phyloP scores from a whole-genome alignment of 345 rosid genomes.

The Populus davidiana region DNA sequence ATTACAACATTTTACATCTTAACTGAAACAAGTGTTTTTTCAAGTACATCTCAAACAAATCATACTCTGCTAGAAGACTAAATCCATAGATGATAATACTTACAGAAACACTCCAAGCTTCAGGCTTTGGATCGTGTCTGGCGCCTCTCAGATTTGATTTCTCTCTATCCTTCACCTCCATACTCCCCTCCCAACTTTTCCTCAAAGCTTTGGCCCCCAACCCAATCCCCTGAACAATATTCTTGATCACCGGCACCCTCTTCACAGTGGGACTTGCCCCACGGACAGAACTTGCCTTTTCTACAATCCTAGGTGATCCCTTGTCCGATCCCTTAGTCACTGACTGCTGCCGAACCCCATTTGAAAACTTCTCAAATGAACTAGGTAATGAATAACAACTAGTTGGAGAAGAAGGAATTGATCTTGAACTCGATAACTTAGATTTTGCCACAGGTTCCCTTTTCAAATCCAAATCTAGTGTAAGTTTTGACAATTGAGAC shows the following conservation, averaged over 20 bases:
- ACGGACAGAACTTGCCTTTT: slow-evolving; percentile 49
- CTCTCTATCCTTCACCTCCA: slow-evolving; percentile 59
- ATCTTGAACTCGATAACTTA: slow-evolving; percentile 63
- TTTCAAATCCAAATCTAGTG: slow-evolving; percentile 54
- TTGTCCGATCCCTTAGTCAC: slow-evolving; percentile 58
- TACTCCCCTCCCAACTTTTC: slow-evolving; percentile 97
- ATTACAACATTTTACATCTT: neutral
- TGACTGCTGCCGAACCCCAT: slow-evolving; percentile 71
- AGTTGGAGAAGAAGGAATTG: slow-evolving; percentile 82
- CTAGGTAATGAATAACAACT: slow-evolving; percentile 85
- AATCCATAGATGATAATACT: slow-evolving; percentile 26
- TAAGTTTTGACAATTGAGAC: slow-evolving; percentile 44
- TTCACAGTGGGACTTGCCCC: slow-evolving; percentile 46
- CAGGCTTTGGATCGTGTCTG: slow-evolving; percentile 51
- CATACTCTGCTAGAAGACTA: neutral
- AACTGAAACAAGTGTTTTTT: neutral
- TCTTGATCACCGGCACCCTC: slow-evolving; percentile 58
- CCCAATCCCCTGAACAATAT: slow-evolving; percentile 69
- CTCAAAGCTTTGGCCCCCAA: slow-evolving; percentile 87
- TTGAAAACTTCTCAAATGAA: slow-evolving; percentile 78
- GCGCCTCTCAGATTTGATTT: slow-evolving; percentile 38
- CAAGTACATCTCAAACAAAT: neutral
- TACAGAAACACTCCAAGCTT: slow-evolving; percentile 60
- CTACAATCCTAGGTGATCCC: slow-evolving; percentile 44
- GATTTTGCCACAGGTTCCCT: slow-evolving; percentile 50